Conservation (phyloP, 306 rosid species). For the Castanea crenata region DNA sequence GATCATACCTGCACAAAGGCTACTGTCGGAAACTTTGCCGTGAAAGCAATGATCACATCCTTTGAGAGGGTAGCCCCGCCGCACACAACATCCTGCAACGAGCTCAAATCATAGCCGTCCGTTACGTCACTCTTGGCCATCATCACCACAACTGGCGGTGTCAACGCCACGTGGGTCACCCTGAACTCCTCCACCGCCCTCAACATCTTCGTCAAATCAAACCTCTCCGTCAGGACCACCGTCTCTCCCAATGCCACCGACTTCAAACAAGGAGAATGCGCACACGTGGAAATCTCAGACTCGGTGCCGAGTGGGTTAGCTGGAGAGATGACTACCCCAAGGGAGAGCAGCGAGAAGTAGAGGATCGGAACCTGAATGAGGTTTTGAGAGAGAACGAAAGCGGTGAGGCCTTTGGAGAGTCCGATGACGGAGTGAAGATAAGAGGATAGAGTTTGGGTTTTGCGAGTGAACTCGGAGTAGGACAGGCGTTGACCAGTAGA, state of each 20-base stretch:
- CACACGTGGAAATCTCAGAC: conserved; percentile 26
- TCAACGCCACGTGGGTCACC: conserved; percentile 32
- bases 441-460: conserved; percentile 33
- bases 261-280: conserved; percentile 36
- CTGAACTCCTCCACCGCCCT: conserved; percentile 35
- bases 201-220: conserved; percentile 34
- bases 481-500: conserved; percentile 27
- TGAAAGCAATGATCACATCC: conserved; percentile 28
- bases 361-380: conserved; percentile 45
- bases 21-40: conserved; percentile 29
- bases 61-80: conserved; percentile 50
- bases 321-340: conserved; percentile 55
- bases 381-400: conserved; percentile 45
- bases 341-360: conserved; percentile 52
- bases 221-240: conserved; percentile 49
- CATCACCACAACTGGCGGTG: conserved; percentile 47
- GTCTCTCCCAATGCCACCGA: conserved; percentile 34
- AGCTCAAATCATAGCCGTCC: conserved; percentile 31
- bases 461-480: conserved; percentile 32
- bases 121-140: conserved; percentile 24
- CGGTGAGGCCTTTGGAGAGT: conserved; percentile 47
- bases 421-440: conserved; percentile 32
- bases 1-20: conserved; percentile 24
- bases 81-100: conserved; percentile 25
- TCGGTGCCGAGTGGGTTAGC: conserved; percentile 42